phyloP scores from a whole-genome alignment of 2,329 filamentous ascomycete genomes.

The Pseudogymnoascus sp. region DNA sequence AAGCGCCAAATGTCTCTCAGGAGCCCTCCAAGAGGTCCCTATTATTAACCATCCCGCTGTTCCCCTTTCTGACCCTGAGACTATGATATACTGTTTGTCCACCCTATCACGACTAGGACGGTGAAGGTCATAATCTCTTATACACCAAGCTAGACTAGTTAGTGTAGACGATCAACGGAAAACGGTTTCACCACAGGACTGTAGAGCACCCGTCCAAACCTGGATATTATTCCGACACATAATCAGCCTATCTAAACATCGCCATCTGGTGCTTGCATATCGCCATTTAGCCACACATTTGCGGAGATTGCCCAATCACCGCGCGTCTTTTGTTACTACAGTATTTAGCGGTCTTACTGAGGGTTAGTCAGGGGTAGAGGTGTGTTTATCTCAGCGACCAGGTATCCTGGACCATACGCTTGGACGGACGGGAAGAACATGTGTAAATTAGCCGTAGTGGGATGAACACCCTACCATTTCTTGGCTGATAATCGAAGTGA shows the following conservation, averaged over 20 bases:
- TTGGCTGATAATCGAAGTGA: neutral
- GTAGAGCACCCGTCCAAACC: neutral
- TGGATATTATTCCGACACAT: constrained; percentile 2
- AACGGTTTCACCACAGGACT: neutral
- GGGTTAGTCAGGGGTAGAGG: neutral
- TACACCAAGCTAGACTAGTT: neutral
- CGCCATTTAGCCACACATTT: neutral
- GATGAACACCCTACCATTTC: neutral
- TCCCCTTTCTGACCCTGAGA: neutral
- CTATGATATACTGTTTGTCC: neutral
- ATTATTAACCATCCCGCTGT: neutral
- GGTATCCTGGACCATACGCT: neutral
- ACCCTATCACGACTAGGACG: neutral
- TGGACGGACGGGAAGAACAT: neutral
- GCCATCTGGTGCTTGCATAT: neutral
- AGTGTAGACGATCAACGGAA: neutral
- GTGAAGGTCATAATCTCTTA: constrained; percentile 5
- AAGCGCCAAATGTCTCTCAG: neutral
- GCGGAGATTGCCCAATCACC: neutral
- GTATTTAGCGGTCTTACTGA: neutral
- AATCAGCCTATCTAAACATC: constrained; percentile 1
- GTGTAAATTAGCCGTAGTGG: neutral
- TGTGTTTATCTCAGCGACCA: constrained; percentile 3
- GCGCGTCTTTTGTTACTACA: neutral
- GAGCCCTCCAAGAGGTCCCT: neutral